These are phyloP conservation scores for Iris macrosiphon DNA, from an alignment of 106 monocot species.

Conservation along the genomic window DNA sequence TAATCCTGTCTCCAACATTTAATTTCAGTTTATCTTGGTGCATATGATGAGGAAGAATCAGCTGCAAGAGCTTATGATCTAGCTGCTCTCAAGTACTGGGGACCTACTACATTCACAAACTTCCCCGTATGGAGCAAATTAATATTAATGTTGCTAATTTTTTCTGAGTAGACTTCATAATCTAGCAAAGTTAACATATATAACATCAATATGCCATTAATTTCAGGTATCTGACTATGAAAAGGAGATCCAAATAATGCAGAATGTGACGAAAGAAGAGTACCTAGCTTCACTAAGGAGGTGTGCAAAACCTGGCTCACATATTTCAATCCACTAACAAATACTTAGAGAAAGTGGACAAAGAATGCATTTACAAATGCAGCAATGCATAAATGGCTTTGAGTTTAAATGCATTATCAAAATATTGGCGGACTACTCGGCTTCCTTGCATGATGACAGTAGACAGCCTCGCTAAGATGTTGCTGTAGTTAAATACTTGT, in stretches of 20 bases:
- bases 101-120: conserved; percentile 24
- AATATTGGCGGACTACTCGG: too few relatives aligned
- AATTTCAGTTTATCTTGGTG: conserved; percentile 33
- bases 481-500: too few relatives aligned
- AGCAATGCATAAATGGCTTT: too few relatives aligned
- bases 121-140: conserved; percentile 19
- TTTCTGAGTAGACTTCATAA: too few relatives aligned
- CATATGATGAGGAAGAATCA: conserved; percentile 36
- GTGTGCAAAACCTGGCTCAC: conserved; percentile 15
- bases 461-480: too few relatives aligned
- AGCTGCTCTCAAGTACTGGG: conserved; percentile 36
- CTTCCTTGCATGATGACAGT: too few relatives aligned
- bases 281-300: conserved; percentile 48
- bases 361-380: too few relatives aligned
- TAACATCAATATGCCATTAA: too few relatives aligned
- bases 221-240: conserved; percentile 30
- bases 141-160: neutral
- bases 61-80: conserved; percentile 37
- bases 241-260: conserved; percentile 31
- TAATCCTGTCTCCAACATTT: neutral
- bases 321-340: neutral
- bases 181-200: neutral
- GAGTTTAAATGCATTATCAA: too few relatives aligned
- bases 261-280: conserved; percentile 29
- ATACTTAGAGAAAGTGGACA: too few relatives aligned